These are phyloP conservation scores for Candida gigantensis DNA, from an alignment of 1,139 yeast genomes.

Conservation along the genomic window DNA sequence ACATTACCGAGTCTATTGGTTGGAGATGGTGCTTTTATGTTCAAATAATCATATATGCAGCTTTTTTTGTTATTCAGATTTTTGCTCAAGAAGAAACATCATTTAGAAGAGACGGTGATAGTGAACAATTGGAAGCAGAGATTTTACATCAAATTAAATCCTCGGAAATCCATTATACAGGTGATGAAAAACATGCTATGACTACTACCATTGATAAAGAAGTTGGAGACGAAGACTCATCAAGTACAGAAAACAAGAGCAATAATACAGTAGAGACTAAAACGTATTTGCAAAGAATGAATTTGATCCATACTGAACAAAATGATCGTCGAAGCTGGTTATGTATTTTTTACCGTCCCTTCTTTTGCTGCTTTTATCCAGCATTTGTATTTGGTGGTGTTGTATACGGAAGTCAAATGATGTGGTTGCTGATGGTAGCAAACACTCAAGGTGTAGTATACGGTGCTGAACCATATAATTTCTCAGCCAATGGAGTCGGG, in stretches of 20 bases:
- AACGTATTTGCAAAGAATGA: constrained; percentile 36
- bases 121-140: constrained; percentile 20
- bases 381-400: constrained; percentile 63
- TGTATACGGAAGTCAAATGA: constrained; percentile 61
- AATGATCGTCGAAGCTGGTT: constrained; percentile 44
- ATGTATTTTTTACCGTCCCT: constrained; percentile 40
- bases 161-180: constrained; percentile 4
- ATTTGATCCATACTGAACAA: constrained; percentile 35
- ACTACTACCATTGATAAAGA: constrained; percentile 10
- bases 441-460: constrained; percentile 47
- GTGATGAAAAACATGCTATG: constrained; percentile 9
- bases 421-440: constrained; percentile 50
- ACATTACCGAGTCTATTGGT: constrained; percentile 34
- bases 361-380: constrained; percentile 51
- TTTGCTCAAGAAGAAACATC: constrained; percentile 49
- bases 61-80: constrained; percentile 40
- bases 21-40: constrained; percentile 51
- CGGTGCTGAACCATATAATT: constrained; percentile 34
- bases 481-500: constrained; percentile 35
- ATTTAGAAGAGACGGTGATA: constrained; percentile 23
- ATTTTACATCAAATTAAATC: constrained; percentile 29
- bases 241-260: constrained; percentile 17
- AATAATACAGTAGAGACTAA: too few relatives aligned
- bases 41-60: constrained; percentile 49
- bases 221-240: constrained; percentile 6